Conservation (phyloP, 2,329 filamentous ascomycete genomes). For the Incumbomyces delicatus region DNA sequence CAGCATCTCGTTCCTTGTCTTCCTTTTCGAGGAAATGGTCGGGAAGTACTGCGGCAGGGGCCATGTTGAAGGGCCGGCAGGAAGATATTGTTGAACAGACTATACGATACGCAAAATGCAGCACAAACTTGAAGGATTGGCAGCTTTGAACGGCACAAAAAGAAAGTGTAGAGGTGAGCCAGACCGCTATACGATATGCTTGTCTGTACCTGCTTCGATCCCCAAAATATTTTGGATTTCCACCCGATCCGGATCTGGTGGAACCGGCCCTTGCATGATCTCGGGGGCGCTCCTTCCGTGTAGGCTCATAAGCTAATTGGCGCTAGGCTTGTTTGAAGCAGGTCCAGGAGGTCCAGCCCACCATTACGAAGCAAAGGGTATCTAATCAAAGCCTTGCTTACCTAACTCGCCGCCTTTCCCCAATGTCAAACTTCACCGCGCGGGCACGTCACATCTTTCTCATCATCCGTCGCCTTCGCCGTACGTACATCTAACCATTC, state of each 20-base stretch:
- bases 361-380: too few species aligned
- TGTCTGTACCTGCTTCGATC: not conserved
- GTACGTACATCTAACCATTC: not conserved
- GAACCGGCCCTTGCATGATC: not conserved
- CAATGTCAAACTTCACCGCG: not conserved
- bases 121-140: constrained; percentile 1
- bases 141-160: constrained; percentile 11
- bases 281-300: too few species aligned
- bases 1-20: constrained; percentile 75
- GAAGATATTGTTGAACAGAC: not conserved
- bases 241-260: not conserved
- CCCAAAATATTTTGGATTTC: constrained; percentile 1
- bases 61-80: constrained; percentile 34
- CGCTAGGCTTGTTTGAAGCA: too few species aligned
- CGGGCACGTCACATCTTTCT: too few species aligned
- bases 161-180: constrained; percentile 7
- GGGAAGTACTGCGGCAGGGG: constrained; percentile 29
- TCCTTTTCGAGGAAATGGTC: constrained; percentile 58
- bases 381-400: not conserved
- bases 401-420: not conserved
- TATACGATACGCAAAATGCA: not conserved
- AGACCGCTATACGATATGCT: not conserved
- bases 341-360: too few species aligned
- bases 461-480: too few species aligned
- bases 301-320: too few species aligned